Evolutionary conservation across 2,329 filamentous ascomycete species (phyloP), one percentile per base, ranked within the genome.

Genomic region (Botrytis deweyae): DNA sequence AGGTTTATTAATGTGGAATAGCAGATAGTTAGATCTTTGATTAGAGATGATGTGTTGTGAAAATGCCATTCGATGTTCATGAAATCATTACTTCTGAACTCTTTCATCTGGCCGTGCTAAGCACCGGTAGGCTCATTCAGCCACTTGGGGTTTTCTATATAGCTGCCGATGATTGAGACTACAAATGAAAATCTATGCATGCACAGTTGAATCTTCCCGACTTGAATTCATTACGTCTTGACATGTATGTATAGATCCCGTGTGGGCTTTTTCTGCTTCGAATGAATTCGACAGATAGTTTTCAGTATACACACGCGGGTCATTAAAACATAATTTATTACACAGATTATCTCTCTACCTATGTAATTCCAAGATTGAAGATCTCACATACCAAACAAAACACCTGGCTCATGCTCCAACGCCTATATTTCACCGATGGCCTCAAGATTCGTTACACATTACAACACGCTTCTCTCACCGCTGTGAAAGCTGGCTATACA

Each of bases 401-500:
- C 46, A 25, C 6, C 22, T 42, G 29, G 49, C 29, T 22, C 18
- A 55, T 49, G 12, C 36, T 29, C 40, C 9, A 9, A 25, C 18
- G 49, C 18, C 66, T 2, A 6, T 16, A 33, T 55, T 10, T 49
- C 25, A 44, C 10, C n/a, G 14, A 22, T 42, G 49, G n/a, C n/a
- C 18, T 33, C 4, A 25, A 29, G 55, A 29, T 69, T 69, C 36
- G 40, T 42, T 25, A 69, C 10, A 25, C n/a, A 59, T 69, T 33
- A 44, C 18, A 33, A n/a, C 5, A 20, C 0, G 3, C 3, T 25
- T 14, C 5, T 18, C 64, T 78, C 72, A 80, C 58, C 74, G 74
- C 55, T 79, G 77, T 10, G 79, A 80, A 29, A 81, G 76, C 66
- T 85, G 84, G 55, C 83, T 84, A 80, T 85, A 85, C 33, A 84